A percentile compares a stretch with the other conserved stretches of the same genome.
phyloP scores from a whole-genome alignment of 352 stramenopile species.

The Phytophthora crassamura region DNA sequence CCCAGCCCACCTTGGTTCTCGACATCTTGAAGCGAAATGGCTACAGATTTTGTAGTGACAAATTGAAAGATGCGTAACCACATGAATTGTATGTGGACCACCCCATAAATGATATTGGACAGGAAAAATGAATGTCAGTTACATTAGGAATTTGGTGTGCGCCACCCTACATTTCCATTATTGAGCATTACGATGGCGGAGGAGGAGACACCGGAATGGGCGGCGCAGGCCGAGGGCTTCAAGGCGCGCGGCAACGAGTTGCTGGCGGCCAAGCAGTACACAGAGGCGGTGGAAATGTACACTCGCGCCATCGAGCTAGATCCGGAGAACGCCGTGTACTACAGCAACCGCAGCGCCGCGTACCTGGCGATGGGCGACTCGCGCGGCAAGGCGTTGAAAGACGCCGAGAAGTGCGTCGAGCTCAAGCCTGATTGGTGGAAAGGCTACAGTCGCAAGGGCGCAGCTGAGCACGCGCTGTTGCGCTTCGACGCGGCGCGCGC shows the following conservation, averaged over 20 bases:
- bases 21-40: slow-evolving; percentile 31
- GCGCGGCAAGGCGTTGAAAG: slow-evolving; percentile 77
- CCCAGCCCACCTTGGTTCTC: slow-evolving; percentile 31
- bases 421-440: slow-evolving; percentile 88
- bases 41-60: slow-evolving; percentile 16
- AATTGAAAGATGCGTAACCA: neutral
- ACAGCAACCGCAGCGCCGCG: slow-evolving; percentile 86
- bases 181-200: neutral
- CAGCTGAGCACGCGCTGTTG: slow-evolving; percentile 75
- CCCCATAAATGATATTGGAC: too few relatives aligned
- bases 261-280: slow-evolving; percentile 65
- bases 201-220: slow-evolving; percentile 51
- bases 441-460: slow-evolving; percentile 86
- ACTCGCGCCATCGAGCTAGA: slow-evolving; percentile 82
- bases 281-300: slow-evolving; percentile 85
- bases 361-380: slow-evolving; percentile 83
- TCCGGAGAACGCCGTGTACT: slow-evolving; percentile 87
- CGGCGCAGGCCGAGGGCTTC: slow-evolving; percentile 80
- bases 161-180: neutral
- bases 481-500: slow-evolving; percentile 76
- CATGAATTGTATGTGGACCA: too few relatives aligned
- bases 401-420: slow-evolving; percentile 83
- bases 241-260: slow-evolving; percentile 85
- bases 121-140: too few relatives aligned
- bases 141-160: too few relatives aligned